These are phyloP conservation scores for Mycena belliarum DNA, from an alignment of 768 basidiomycete species.

Conservation along the genomic window DNA sequence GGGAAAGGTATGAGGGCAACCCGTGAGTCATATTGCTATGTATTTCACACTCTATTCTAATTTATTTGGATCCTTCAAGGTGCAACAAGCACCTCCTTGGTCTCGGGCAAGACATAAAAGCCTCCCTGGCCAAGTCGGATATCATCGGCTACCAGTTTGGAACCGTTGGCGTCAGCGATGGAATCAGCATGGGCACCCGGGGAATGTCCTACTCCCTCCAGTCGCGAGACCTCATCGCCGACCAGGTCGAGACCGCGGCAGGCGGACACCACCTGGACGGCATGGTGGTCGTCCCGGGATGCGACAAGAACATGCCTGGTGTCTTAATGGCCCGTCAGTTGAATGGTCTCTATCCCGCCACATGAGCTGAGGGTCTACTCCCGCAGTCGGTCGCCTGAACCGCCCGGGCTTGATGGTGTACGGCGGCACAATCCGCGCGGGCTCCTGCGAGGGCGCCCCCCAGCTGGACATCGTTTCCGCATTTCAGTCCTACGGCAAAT, in stretches of 20 bases:
- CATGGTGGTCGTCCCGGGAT: conserved; percentile 95
- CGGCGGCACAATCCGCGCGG: conserved; percentile 92
- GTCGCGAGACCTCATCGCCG: conserved; percentile 96
- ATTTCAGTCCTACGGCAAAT: conserved; percentile 97
- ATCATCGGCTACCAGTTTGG: conserved; percentile 98
- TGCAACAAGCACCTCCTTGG: conserved; percentile 93
- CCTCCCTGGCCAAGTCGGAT: conserved; percentile 66
- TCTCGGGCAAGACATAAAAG: conserved; percentile 85
- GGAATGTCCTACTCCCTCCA: conserved; percentile 97
- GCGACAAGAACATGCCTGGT: conserved; percentile 99
- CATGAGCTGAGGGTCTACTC: background rate
- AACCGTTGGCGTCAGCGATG: conserved; percentile 96
- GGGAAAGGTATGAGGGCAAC: conserved; percentile 92
- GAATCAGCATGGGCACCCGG: conserved; percentile 95
- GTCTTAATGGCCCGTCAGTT: conserved; percentile 92
- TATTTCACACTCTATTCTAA: background rate
- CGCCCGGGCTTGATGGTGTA: conserved; percentile 98
- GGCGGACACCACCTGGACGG: conserved; percentile 98
- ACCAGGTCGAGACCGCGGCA: conserved; percentile 93
- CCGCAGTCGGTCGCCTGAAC: conserved; percentile 87
- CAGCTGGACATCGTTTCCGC: conserved; percentile 95
- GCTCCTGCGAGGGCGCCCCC: conserved; percentile 85
- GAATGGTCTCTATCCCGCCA: background rate
- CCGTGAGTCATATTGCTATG: conserved; percentile 65
- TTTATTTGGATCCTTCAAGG: conserved; percentile 42